Evolutionary conservation across 1,139 yeast genomes (phyloP).

Genomic region (Komagataea norvegica): DNA sequence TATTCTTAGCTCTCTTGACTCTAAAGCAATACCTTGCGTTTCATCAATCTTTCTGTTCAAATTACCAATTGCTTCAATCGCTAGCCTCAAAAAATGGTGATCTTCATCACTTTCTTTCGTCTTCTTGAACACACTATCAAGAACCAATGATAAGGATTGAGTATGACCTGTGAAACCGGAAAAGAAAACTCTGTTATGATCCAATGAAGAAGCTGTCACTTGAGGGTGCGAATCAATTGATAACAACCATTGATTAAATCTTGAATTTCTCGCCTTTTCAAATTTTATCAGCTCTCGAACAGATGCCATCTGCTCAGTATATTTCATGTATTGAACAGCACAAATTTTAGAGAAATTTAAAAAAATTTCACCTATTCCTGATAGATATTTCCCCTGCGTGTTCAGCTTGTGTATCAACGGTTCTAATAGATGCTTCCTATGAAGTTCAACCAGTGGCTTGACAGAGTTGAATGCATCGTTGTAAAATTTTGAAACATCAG

Average conservation of each 20-base stretch:
- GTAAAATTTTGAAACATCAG: constrained; percentile 50
- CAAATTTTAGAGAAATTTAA: constrained; percentile 63
- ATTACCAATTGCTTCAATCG: constrained; percentile 44
- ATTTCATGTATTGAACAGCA: constrained; percentile 48
- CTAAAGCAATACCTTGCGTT: constrained; percentile 53
- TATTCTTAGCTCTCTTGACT: constrained; percentile 43
- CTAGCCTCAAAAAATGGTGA: constrained; percentile 46
- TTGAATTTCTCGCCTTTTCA: constrained; percentile 44
- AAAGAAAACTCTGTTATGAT: constrained; percentile 56
- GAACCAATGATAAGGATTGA: constrained; percentile 64
- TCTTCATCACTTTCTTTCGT: constrained; percentile 54
- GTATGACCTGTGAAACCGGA: constrained; percentile 75
- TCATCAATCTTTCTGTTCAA: constrained; percentile 47
- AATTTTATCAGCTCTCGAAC: constrained; percentile 52
- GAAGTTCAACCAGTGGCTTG: constrained; percentile 54
- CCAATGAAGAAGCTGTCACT: constrained; percentile 40
- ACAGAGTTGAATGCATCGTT: constrained; percentile 60
- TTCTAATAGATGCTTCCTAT: constrained; percentile 49
- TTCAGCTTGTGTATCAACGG: constrained; percentile 48
- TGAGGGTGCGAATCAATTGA: constrained; percentile 41
- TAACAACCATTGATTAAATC: constrained; percentile 47
- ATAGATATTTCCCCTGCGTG: constrained; percentile 63
- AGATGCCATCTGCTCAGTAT: constrained; percentile 51
- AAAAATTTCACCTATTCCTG: constrained; percentile 60
- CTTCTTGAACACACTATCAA: constrained; percentile 51